Evolutionary conservation across 345 rosid genomes (phyloP), one percentile per base, ranked within the genome.

Genomic region (Erysimum cheiranthoides): DNA sequence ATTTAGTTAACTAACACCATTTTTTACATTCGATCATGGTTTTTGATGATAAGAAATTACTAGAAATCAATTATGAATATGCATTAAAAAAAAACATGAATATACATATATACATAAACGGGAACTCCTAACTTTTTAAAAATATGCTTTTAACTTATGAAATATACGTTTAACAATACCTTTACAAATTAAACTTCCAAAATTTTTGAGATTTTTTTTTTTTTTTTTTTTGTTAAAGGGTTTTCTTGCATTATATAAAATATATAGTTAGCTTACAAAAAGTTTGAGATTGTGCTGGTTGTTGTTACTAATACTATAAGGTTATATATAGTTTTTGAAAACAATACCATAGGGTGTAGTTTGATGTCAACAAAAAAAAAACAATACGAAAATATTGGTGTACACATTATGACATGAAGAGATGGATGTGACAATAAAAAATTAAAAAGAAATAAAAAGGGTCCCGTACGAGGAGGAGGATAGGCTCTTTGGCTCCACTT

Each of bases 381-480:
- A 38, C 46, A 21, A 38, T 38, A 47, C 3, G 59, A 2, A 70
- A 45, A 13, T 31, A 75, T 40, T 32, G 54, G 31, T 9, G 74
- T 10, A 75, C 36, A 61, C 73, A 75, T 38, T 18, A 76, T 61
- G 14, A 70, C 64, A 64, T 36, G 80, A 77, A 70, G 61, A 77
- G 80, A 76, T 57, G 38, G 80, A 77, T 71, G 76, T 77, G 80
- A 77, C 76, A 10, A 70, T 72, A 63, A 70, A 28, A 13, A 45
- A 54, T 0, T 1, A 18, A 71, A 68, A 56, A 70, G 25, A 70
- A 63, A 77, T 28, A 46, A 57, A 77, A 64, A 46, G 21, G 64
- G 67, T 10, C 80, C 72, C 76, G 76, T 77, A 71, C 80, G 80
- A 77, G 76, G 80, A 77, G 76, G 72, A 64, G 61, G 68, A 64